Evolutionary conservation across 2,329 filamentous ascomycete genomes (phyloP), one percentile per base, ranked within the genome.

Genomic region (Fragosphaeria purpurea): DNA sequence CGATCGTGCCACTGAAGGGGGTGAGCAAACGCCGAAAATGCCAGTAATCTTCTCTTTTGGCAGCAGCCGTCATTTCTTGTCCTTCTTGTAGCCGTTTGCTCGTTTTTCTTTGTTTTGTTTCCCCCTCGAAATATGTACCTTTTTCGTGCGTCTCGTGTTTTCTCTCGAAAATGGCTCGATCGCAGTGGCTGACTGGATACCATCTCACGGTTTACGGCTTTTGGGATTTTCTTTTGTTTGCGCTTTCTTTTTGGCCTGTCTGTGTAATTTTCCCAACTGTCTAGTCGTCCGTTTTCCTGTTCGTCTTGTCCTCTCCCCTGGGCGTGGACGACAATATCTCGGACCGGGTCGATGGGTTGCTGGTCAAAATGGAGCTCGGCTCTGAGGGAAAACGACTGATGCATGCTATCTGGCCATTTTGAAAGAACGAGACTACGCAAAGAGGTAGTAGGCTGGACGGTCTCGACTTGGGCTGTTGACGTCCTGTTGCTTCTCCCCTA

Each of bases 91-190:
- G 47, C 41, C 40, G 41, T 39, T 41, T 43, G 41, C 40, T 49
- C 22, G 22, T 22, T 22, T 22, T 22, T 22, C 22, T 22, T 22
- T 22, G 22, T 22, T 22, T 22, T 22, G 22, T 22, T 22, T 22
- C 22, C 22, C 22, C 22, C 22, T 22, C 22, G 22, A 22, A 22
- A 22, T 22, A 22, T 22, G 22, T 22, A 22, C 22, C 22, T 3
- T 22, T 22, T 22, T 22, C 22, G 22, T 44, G 44, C 43, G 47
- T 52, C 51, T 50, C 51, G 3, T 42, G 51, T 47, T 52, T 52
- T 22, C 48, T 9, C 6, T 37, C 35, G 22, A 33, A 31, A 52
- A 47, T 52, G 39, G 51, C 47, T 50, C 48, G 51, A 52, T 52
- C 22, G 22, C 22, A 30, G 47, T 12, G 44, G n/a, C 10, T 31